Evolutionary conservation across 345 rosid species (phyloP), one percentile per base, ranked within the genome.

Genomic region (Odontarrhena argentea): DNA sequence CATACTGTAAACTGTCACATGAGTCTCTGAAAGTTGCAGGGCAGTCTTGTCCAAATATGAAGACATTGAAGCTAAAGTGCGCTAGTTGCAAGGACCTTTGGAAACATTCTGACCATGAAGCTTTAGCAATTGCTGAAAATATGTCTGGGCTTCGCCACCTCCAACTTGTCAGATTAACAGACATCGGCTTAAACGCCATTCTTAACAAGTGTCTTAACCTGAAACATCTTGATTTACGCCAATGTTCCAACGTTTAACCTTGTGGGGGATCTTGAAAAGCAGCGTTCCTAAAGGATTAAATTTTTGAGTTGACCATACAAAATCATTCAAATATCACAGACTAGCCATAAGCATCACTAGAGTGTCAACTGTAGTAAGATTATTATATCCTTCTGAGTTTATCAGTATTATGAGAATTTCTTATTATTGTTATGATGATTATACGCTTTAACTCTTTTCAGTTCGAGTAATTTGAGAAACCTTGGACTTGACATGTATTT

Each of bases 151-250:
- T 87, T 13, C 78, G 52, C 56, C 75, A 69, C 45, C 91, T 89
- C 34, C 82, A 82, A 74, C 69, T 85, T 38, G 73, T 81, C 63
- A 48, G n/a, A 68, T 15, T 87, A 63, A 83, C 89, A 9, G 63
- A 87, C 59, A 36, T 9, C 2, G 94, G 96, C 9, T 60, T 87
- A 76, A 53, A 50, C 63, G 92, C 78, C 32, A 80, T 90, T 65
- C 86, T 87, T 2, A 76, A 84, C 3, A 56, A 78, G 9, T 87
- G 92, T 72, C 84, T 67, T 57, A 71, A 71, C 67, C 79, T 87
- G 2, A 84, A 82, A 60, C 83, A 79, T 2, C 92, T 87, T 18
- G 92, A 90, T 77, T 55, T 87, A 66, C 84, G 90, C 45, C 68
- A 68, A 15, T 87, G 90, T 74, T 76, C 61, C 69, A 80, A 87